Conservation (phyloP, 495 filamentous ascomycete genomes). For the Astrothelium macrocarpum region DNA sequence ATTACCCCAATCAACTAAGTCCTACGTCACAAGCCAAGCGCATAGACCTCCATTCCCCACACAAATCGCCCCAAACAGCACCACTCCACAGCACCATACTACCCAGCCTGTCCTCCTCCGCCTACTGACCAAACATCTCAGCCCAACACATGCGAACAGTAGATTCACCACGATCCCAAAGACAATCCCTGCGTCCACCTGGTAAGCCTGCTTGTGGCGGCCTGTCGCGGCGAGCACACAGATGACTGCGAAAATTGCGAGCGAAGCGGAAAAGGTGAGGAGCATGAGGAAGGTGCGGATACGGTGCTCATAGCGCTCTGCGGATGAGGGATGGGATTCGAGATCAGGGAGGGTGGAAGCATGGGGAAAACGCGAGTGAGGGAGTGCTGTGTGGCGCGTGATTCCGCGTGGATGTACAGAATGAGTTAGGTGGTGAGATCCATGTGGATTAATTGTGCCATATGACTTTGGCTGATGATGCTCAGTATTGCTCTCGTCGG, state of each 20-base stretch:
- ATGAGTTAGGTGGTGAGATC: neutral
- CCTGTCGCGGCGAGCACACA: slow-evolving; percentile 45
- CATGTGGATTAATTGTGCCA: neutral
- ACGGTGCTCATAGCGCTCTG: neutral
- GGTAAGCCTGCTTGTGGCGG: slow-evolving; percentile 40
- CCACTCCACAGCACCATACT: slow-evolving; percentile 36
- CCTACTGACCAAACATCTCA: slow-evolving; percentile 41
- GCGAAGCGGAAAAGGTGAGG: slow-evolving; percentile 16
- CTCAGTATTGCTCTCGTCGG: slow-evolving; percentile 11
- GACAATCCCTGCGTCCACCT: slow-evolving; percentile 53
- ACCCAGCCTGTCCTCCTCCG: slow-evolving; percentile 34
- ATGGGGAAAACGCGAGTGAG: neutral
- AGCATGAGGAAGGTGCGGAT: neutral
- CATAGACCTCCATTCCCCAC: slow-evolving; percentile 43
- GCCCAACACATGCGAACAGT: slow-evolving; percentile 44
- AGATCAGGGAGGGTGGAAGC: neutral
- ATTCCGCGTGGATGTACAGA: neutral
- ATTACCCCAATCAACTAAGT: too few species aligned
- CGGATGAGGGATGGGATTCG: slow-evolving; percentile 4
- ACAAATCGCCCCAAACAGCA: slow-evolving; percentile 39
- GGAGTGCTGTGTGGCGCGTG: neutral
- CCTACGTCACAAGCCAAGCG: slow-evolving; percentile 26
- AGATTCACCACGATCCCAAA: slow-evolving; percentile 47
- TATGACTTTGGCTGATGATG: neutral
- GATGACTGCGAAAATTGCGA: slow-evolving; percentile 45